These are phyloP conservation scores for Castanea crenata DNA, from an alignment of 306 rosid species.

Conservation along the genomic window DNA sequence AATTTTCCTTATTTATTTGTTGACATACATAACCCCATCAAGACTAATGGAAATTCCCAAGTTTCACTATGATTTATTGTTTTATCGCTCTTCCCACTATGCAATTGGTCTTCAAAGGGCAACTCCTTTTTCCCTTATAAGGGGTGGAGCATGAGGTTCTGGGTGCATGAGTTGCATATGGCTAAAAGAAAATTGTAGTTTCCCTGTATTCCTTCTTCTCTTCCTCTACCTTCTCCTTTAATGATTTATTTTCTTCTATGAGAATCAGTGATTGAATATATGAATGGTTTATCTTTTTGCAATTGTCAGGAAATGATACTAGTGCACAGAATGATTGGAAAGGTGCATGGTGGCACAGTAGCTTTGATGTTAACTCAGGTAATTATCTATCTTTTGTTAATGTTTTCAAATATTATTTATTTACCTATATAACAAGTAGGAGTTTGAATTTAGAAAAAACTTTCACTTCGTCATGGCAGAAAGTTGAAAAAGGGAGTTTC, in stretches of 20 bases:
- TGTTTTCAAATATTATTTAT: not conserved
- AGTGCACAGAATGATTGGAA: conserved; percentile 92
- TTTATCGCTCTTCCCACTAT: not conserved
- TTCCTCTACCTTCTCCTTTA: not conserved
- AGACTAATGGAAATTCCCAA: not conserved
- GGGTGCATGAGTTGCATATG: not conserved
- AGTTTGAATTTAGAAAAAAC: conserved; percentile 22
- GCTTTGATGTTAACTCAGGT: conserved; percentile 81
- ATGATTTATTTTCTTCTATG: not conserved
- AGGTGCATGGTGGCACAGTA: conserved; percentile 99
- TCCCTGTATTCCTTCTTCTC: not conserved
- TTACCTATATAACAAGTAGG: not conserved
- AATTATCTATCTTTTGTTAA: conserved; percentile 22
- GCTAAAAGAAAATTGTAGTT: not conserved
- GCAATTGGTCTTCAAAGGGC: not conserved
- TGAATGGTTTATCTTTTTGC: conserved; percentile 21
- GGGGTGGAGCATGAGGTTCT: not conserved
- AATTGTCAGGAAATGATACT: conserved; percentile 70
- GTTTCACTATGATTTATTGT: not conserved
- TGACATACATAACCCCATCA: not conserved
- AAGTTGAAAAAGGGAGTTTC: conserved; percentile 3
- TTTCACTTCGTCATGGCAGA: conserved; percentile 7
- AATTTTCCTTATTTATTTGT: not conserved
- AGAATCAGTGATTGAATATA: not conserved
- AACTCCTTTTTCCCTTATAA: not conserved